Conservation (phyloP, 305 asterid species). For the Stenogyne calaminthoides region DNA sequence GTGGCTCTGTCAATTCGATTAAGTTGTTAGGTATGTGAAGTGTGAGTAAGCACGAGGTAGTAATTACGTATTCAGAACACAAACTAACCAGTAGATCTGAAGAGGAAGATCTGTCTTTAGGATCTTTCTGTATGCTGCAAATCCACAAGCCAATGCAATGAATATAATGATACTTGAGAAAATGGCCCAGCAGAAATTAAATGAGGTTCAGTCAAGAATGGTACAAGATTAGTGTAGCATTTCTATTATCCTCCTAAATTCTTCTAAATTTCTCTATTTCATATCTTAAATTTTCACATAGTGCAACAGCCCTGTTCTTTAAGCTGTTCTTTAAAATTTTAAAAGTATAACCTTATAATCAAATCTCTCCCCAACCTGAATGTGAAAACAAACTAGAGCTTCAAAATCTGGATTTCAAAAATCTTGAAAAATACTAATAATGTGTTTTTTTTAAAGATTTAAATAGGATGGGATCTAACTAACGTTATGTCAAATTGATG, state of each 20-base stretch:
- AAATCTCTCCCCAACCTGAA: background rate
- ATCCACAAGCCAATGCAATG: slow-evolving; percentile 19
- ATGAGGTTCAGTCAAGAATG: background rate
- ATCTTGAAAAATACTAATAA: no score
- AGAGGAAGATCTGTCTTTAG: slow-evolving; percentile 76
- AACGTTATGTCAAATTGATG: no score
- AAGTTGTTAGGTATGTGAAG: slow-evolving; percentile 30
- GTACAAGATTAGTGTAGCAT: background rate
- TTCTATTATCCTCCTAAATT: background rate
- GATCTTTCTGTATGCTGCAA: slow-evolving; percentile 93
- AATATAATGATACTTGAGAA: background rate
- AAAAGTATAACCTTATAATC: background rate
- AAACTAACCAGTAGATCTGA: slow-evolving; percentile 80
- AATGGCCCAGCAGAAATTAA: background rate
- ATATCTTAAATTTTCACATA: background rate
- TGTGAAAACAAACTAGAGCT: background rate
- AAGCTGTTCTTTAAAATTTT: no score
- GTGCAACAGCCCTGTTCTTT: background rate
- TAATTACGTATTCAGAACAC: background rate
- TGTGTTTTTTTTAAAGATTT: no score
- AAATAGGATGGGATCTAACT: no score
- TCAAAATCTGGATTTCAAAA: background rate
- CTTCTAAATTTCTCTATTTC: background rate
- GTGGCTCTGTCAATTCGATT: slow-evolving; percentile 58
- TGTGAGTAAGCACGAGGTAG: background rate